Conservation (phyloP, 768 basidiomycete species). For the Lactarius sanguifluus region DNA sequence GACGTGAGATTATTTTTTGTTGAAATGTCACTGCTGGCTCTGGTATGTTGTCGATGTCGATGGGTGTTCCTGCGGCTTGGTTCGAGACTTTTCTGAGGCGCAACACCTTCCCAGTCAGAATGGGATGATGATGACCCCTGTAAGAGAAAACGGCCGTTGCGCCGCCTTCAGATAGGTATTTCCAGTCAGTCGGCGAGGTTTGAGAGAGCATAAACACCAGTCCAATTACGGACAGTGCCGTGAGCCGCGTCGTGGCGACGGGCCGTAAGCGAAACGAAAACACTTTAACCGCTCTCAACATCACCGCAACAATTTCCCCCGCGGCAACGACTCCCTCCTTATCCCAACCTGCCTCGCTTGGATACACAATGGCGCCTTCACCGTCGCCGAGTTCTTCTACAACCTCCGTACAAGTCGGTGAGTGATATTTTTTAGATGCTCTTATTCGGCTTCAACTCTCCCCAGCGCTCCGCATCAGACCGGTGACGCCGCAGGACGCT, state of each 20-base stretch:
- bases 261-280: neutral
- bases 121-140: slow-evolving; percentile 49
- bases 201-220: slow-evolving; percentile 24
- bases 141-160: slow-evolving; percentile 90
- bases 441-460: slow-evolving; percentile 29
- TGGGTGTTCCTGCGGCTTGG: neutral
- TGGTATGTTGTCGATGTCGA: slow-evolving; percentile 37
- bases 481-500: slow-evolving; percentile 80
- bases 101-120: slow-evolving; percentile 65
- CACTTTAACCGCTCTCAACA: slow-evolving; percentile 6
- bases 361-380: slow-evolving; percentile 66
- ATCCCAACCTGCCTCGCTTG: slow-evolving; percentile 22
- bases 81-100: slow-evolving; percentile 65
- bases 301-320: slow-evolving; percentile 21
- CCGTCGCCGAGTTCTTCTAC: slow-evolving; percentile 59
- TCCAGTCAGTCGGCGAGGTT: slow-evolving; percentile 59
- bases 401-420: slow-evolving; percentile 93
- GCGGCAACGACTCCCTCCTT: slow-evolving; percentile 18
- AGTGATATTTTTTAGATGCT: slow-evolving; percentile 39
- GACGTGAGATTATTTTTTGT: slow-evolving; percentile 54
- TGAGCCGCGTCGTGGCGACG: slow-evolving; percentile 1
- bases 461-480: slow-evolving; percentile 86
- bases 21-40: slow-evolving; percentile 58
- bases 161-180: slow-evolving; percentile 90
- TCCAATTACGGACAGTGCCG: slow-evolving; percentile 18